These are phyloP conservation scores for Elaeis oleifera DNA, from an alignment of 202 grass and related monocot species.

Conservation along the genomic window DNA sequence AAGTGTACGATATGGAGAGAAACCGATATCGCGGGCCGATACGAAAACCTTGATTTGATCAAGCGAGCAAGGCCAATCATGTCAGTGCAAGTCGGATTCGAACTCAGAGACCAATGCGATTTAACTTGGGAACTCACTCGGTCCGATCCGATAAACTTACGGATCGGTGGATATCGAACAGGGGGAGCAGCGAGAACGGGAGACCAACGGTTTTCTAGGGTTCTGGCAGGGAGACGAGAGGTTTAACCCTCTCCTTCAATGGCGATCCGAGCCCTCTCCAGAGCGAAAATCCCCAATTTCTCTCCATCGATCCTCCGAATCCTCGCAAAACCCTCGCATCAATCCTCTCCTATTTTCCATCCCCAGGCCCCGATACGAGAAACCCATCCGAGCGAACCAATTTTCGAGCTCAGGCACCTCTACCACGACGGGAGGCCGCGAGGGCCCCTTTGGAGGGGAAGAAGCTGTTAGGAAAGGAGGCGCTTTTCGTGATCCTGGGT, in stretches of 20 bases:
- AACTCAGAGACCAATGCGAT: too few relatives aligned
- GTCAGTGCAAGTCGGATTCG: too few relatives aligned
- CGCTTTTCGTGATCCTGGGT: conserved; percentile 72
- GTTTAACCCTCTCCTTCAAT: conserved; percentile 14
- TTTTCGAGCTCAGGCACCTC: conserved; percentile 28
- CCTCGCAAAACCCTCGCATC: not conserved
- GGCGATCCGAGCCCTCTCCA: conserved; percentile 22
- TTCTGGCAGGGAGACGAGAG: too few relatives aligned
- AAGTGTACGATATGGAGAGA: too few relatives aligned
- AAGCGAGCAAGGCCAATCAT: too few relatives aligned
- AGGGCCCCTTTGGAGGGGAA: conserved; percentile 89
- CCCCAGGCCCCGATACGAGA: not conserved
- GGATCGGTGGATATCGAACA: too few relatives aligned
- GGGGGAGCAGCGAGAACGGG: too few relatives aligned
- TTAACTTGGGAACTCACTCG: too few relatives aligned
- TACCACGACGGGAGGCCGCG: conserved; percentile 84
- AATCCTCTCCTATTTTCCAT: conserved; percentile 2
- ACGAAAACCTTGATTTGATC: too few relatives aligned
- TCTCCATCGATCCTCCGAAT: conserved; percentile 2
- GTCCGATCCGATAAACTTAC: too few relatives aligned
- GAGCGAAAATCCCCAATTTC: conserved; percentile 7
- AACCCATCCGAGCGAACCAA: not conserved
- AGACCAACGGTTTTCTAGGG: too few relatives aligned
- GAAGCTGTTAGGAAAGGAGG: conserved; percentile 94
- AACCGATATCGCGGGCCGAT: too few relatives aligned